phyloP scores from a whole-genome alignment of 2,329 filamentous ascomycete species.

The Coniochaeta sp. region DNA sequence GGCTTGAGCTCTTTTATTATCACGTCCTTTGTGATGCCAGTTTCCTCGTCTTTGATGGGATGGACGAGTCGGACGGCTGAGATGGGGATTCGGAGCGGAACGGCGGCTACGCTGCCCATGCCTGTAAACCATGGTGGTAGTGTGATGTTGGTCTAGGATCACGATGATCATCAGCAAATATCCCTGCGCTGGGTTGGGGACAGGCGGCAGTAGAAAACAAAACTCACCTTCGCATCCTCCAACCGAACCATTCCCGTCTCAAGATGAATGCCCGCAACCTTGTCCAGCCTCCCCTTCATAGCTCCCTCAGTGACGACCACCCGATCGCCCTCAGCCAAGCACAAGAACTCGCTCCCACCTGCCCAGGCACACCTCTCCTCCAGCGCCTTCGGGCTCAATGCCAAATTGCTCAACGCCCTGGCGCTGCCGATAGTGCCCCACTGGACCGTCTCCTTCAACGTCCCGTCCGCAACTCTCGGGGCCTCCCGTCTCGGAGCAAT shows the following conservation, averaged over 20 bases:
- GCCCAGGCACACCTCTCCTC: slow-evolving; percentile 44
- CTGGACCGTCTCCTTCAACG: slow-evolving; percentile 48
- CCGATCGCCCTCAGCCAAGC: slow-evolving; percentile 62
- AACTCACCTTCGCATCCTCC: slow-evolving; percentile 56
- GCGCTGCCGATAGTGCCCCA: slow-evolving; percentile 20
- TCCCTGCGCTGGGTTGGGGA: background rate
- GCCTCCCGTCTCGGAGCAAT: slow-evolving; percentile 71
- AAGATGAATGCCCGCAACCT: slow-evolving; percentile 50
- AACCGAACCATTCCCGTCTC: slow-evolving; percentile 52
- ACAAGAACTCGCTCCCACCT: slow-evolving; percentile 48
- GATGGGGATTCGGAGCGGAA: slow-evolving; percentile 55
- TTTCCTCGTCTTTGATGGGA: slow-evolving; percentile 59
- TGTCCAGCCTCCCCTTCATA: slow-evolving; percentile 77
- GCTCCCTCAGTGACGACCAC: slow-evolving; percentile 73
- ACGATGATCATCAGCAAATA: background rate
- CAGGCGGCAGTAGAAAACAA: background rate
- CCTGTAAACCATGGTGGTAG: slow-evolving; percentile 27
- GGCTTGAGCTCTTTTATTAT: slow-evolving; percentile 66
- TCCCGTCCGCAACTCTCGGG: slow-evolving; percentile 38
- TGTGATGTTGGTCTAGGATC: slow-evolving; percentile 27
- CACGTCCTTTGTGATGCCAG: slow-evolving; percentile 61
- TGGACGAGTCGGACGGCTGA: slow-evolving; percentile 74
- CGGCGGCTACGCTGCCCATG: slow-evolving; percentile 33
- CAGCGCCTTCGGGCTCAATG: slow-evolving; percentile 27
- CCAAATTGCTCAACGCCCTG: slow-evolving; percentile 17